These are phyloP conservation scores for Pestalotiopsis sp. DNA, from an alignment of 2,329 filamentous ascomycete species.

Conservation along the genomic window DNA sequence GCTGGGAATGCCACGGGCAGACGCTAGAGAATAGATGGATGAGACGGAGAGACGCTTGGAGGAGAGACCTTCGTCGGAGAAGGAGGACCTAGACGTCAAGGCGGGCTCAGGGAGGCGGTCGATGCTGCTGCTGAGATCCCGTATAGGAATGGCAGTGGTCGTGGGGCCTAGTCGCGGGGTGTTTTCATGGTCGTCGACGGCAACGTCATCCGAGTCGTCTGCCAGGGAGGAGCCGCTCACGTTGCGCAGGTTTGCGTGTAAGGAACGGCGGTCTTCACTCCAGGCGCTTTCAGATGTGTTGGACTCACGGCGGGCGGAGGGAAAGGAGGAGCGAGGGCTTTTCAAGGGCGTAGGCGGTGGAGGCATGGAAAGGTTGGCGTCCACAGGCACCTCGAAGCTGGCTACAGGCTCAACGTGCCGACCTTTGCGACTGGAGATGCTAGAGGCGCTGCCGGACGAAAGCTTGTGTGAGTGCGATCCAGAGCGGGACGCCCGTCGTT, in stretches of 20 bases:
- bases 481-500: conserved; percentile 25
- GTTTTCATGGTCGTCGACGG: conserved; percentile 50
- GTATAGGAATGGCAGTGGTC: conserved; percentile 23
- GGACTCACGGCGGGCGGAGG: conserved; percentile 47
- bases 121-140: conserved; percentile 26
- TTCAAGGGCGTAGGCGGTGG: conserved; percentile 49
- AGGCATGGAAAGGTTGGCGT: conserved; percentile 68
- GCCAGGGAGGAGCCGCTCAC: background rate
- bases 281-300: conserved; percentile 40
- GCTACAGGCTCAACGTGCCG: conserved; percentile 60
- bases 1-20: conserved; percentile 56
- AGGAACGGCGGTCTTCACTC: conserved; percentile 37
- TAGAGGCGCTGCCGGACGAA: conserved; percentile 34
- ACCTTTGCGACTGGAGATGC: conserved; percentile 52
- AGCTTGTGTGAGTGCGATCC: conserved; percentile 41
- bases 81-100: conserved; percentile 47
- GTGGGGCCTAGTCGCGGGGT: conserved; percentile 47
- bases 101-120: conserved; percentile 51
- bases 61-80: conserved; percentile 50
- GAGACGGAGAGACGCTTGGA: conserved; percentile 72
- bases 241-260: conserved; percentile 24
- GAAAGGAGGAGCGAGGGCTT: conserved; percentile 42
- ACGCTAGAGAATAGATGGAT: conserved; percentile 72
- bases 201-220: conserved; percentile 40
- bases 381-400: conserved; percentile 58